Conservation (phyloP, 352 stramenopile species). For the Phytopythium delawarense region DNA sequence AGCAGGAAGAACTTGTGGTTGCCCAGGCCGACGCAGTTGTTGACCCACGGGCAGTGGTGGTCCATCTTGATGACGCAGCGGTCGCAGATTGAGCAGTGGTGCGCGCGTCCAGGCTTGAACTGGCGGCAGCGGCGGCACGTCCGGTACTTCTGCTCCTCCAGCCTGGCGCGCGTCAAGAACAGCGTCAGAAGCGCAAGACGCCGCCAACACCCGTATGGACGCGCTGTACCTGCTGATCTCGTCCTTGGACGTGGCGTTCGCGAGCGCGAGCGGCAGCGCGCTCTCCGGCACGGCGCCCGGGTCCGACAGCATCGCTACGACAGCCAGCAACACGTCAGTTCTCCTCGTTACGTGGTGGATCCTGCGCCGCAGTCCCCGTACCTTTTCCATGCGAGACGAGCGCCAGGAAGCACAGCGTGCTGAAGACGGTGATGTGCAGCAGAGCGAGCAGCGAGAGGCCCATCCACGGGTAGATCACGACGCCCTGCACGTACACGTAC, state of each 20-base stretch:
- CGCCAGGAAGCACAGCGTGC: constrained; percentile 81
- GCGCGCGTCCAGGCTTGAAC: constrained; percentile 95
- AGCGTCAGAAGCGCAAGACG: background rate
- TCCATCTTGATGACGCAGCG: constrained; percentile 98
- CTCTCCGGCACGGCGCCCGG: constrained; percentile 95
- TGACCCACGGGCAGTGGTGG: constrained; percentile 99
- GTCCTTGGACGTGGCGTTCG: constrained; percentile 63
- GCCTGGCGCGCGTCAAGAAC: constrained; percentile 14
- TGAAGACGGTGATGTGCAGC: constrained; percentile 69
- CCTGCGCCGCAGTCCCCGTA: constrained; percentile 7
- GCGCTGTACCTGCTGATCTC: constrained; percentile 50
- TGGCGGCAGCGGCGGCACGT: constrained; percentile 91
- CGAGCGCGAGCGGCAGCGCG: constrained; percentile 83
- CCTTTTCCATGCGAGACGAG: constrained; percentile 93
- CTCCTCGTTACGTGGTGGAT: background rate
- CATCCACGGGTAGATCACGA: constrained; percentile 91
- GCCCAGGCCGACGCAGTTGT: constrained; percentile 98
- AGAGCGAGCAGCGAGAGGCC: constrained; percentile 62
- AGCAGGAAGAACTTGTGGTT: constrained; percentile 98
- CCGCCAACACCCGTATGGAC: background rate
- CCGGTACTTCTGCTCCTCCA: constrained; percentile 82
- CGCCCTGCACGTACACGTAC: constrained; percentile 31
- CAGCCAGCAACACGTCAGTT: background rate
- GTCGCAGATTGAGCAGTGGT: constrained; percentile 96
- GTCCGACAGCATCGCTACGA: constrained; percentile 95